Evolutionary conservation across 768 basidiomycete species (phyloP), one percentile per base, ranked within the genome.

Genomic region (Guyanaporus albipodus): DNA sequence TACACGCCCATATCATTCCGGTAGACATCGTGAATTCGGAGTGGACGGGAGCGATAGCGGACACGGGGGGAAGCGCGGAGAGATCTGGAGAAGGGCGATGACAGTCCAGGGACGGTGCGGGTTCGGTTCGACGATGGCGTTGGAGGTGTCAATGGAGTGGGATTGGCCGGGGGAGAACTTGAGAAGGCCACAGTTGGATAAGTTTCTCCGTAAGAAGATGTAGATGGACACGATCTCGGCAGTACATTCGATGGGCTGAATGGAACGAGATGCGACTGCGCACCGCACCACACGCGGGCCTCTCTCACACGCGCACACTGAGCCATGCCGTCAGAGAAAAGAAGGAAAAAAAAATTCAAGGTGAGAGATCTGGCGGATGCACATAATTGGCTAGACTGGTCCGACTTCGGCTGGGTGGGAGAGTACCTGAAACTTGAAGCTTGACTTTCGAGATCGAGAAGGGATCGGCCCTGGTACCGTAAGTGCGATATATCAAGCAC

Each of bases 391-490:
- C 44, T 63, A 64, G 60, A 49, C 56, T 46, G 40, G 29, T 35
- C 58, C 56, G 4, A 45, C 52, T 54, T 61, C 26, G 58, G 58
- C 0, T 49, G 53, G 50, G 59, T 60, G 59, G 60, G 59, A 60
- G 59, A 58, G 67, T 62, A 63, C 64, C 67, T 66, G 64, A 60
- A 59, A 60, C 61, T 54, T 61, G 53, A 56, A 57, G 52, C n/a
- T 54, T 64, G 61, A 53, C 57, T 62, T 61, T 66, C 56, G 52
- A 63, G 64, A 64, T 68, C 64, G 62, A 66, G 64, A 62, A 51
- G 52, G 57, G 66, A 66, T 66, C 64, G 67, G 60, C 64, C 66
- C 66, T 66, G 57, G 56, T 66, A 59, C 45, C 64, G 64, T 66
- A 66, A 66, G 24, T 17, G 31, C 36, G 50, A 66, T 66, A 67